Evolutionary conservation across 495 filamentous ascomycete genomes (phyloP).

Genomic region (Aspergillus funiculosus): DNA sequence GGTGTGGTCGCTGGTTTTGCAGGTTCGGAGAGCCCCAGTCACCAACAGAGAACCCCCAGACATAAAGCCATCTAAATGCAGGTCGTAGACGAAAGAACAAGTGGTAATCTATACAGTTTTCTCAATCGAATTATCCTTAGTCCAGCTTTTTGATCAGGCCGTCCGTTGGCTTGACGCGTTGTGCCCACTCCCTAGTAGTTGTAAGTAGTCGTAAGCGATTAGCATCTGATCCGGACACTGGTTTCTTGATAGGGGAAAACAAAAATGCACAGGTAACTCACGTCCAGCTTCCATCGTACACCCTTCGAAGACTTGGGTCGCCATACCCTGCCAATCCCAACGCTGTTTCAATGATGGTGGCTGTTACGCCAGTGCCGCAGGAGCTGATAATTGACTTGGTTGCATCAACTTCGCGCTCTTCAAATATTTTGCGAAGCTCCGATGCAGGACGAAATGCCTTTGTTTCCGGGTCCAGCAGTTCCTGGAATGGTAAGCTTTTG

Average conservation of each 20-base stretch:
- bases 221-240: constrained; percentile 4
- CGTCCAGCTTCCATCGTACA: constrained; percentile 99
- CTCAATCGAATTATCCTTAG: constrained; percentile 11
- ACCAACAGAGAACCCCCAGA: neutral
- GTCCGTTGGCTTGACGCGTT: constrained; percentile 55
- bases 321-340: constrained; percentile 72
- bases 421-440: constrained; percentile 70
- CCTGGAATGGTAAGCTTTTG: constrained; percentile 72
- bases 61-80: too few species aligned
- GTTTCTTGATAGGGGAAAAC: constrained; percentile 1
- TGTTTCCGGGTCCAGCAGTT: constrained; percentile 73
- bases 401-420: constrained; percentile 68
- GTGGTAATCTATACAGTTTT: neutral
- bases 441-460: constrained; percentile 71
- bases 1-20: too few species aligned
- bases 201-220: constrained; percentile 15
- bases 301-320: constrained; percentile 56
- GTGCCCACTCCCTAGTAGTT: constrained; percentile 79
- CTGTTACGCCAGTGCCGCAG: constrained; percentile 93
- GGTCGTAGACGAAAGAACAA: too few species aligned
- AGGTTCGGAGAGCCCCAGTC: too few species aligned
- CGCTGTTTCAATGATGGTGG: constrained; percentile 86
- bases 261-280: too few species aligned
- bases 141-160: constrained; percentile 53
- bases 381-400: constrained; percentile 79